Evolutionary conservation across 1,139 yeast genomes (phyloP).

Genomic region (Meyerozyma smithsonii): DNA sequence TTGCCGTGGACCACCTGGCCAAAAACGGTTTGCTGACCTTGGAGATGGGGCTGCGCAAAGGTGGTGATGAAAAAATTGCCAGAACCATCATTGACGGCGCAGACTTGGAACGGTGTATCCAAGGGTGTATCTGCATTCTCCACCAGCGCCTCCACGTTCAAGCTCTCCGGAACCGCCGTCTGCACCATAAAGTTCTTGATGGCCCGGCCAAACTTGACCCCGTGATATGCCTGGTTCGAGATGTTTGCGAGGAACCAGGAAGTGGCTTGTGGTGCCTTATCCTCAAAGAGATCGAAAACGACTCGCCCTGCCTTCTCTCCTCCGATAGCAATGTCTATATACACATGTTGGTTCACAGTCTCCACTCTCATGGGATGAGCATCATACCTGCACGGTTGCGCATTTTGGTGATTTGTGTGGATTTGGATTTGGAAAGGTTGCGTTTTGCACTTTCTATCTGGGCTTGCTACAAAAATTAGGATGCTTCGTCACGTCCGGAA

Average conservation of each 20-base stretch:
- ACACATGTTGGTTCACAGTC: conserved; percentile 34
- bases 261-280: conserved; percentile 56
- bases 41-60: conserved; percentile 64
- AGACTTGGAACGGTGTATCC: conserved; percentile 47
- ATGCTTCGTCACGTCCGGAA: not conserved
- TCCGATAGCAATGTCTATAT: conserved; percentile 54
- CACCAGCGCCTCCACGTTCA: conserved; percentile 27
- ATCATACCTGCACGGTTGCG: not conserved
- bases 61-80: conserved; percentile 71
- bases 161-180: conserved; percentile 54
- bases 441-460: not conserved
- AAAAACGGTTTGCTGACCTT: conserved; percentile 72
- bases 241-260: conserved; percentile 46
- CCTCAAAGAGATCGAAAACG: conserved; percentile 52
- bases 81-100: conserved; percentile 70
- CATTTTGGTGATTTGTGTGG: not conserved
- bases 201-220: conserved; percentile 59
- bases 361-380: conserved; percentile 29
- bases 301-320: conserved; percentile 52
- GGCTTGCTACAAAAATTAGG: too few relatives aligned
- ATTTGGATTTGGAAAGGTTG: not conserved
- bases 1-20: conserved; percentile 63
- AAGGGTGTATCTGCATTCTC: conserved; percentile 44
- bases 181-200: conserved; percentile 78
- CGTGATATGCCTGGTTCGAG: conserved; percentile 38